Evolutionary conservation across 2,329 filamentous ascomycete genomes (phyloP).

Genomic region (Chrysosporium queenslandicum): DNA sequence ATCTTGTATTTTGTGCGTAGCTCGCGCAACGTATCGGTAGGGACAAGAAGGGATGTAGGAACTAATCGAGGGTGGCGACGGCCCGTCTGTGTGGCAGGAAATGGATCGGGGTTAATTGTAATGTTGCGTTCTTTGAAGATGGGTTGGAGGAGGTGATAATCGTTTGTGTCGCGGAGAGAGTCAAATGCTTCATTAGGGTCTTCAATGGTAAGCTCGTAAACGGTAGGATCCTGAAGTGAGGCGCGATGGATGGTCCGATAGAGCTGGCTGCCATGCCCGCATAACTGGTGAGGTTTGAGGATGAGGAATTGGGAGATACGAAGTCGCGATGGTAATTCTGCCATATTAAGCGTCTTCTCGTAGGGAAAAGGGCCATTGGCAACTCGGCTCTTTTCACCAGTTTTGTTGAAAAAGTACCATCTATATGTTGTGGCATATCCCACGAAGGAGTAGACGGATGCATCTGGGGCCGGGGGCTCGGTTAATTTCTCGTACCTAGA

Average conservation of each 20-base stretch:
- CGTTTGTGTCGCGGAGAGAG: slow-evolving; percentile 53
- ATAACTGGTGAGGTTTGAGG: slow-evolving; percentile 73
- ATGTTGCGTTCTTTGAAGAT: slow-evolving; percentile 42
- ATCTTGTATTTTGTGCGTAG: slow-evolving; percentile 49
- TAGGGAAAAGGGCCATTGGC: slow-evolving; percentile 38
- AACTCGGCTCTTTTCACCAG: slow-evolving; percentile 32
- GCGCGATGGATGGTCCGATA: slow-evolving; percentile 69
- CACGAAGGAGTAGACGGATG: slow-evolving; percentile 64
- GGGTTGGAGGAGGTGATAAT: slow-evolving; percentile 47
- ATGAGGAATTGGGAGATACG: slow-evolving; percentile 91
- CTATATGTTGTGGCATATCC: slow-evolving; percentile 88
- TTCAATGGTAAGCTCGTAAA: slow-evolving; percentile 81
- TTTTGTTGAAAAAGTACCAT: slow-evolving; percentile 58
- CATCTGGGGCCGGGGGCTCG: slow-evolving; percentile 35
- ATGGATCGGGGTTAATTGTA: slow-evolving; percentile 39
- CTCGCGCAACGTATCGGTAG: slow-evolving; percentile 40
- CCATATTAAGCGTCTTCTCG: slow-evolving; percentile 38
- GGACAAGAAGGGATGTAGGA: slow-evolving; percentile 46
- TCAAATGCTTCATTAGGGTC: slow-evolving; percentile 71
- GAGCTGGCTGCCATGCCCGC: slow-evolving; percentile 67
- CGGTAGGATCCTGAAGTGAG: slow-evolving; percentile 56
- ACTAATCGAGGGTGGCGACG: slow-evolving; percentile 31
- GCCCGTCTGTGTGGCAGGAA: slow-evolving; percentile 23
- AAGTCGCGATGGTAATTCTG: slow-evolving; percentile 61
- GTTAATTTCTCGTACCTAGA: slow-evolving; percentile 46